Evolutionary conservation across 345 rosid species (phyloP), one percentile per base, ranked within the genome.

Genomic region (Draba incana): DNA sequence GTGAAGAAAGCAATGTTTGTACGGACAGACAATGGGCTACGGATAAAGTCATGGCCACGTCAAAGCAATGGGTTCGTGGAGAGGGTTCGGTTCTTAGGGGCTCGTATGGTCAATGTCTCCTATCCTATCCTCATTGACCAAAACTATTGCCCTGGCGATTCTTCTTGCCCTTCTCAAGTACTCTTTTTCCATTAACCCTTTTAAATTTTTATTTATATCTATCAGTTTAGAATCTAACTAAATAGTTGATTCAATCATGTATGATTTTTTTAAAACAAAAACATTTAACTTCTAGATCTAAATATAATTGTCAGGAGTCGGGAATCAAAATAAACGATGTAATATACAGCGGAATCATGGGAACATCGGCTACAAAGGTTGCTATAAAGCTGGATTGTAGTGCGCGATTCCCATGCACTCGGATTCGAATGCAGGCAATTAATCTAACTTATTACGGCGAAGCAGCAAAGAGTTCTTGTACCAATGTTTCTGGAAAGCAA

Each of bases 1-100:
- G 84, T 81, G 2, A 78, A 47, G 16, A 79, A 47, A 3, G 72
- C 84, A 8, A 52, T 55, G 10, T 88, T 88, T 13, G 12, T 41
- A 13, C 66, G 71, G 25, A 75, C 91, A 1, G 71, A 71, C 58
- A 88, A 83, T 68, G 95, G 95, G 2, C 1, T 88, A 12, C 77
- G 89, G 51, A 84, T 88, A 43, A 86, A 86, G 43, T 83, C 89
- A 9, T 88, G 95, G 91, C 89, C 86, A 3, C 84, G 83, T 31
- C 76, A 80, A 2, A 88, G 95, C 66, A 81, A 38, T 2, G 89
- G 94, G 1, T 85, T 82, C 31, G 89, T 83, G 0, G 65, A 61
- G 38, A 75, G 78, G 10, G 72, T 84, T 65, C 68, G 71, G 27
- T 88, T 86, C 67, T 41, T 63, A 5, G 70, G 68, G 2, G 73